Conservation (phyloP, 495 filamentous ascomycete genomes). For the Chaetomium fimeti region DNA sequence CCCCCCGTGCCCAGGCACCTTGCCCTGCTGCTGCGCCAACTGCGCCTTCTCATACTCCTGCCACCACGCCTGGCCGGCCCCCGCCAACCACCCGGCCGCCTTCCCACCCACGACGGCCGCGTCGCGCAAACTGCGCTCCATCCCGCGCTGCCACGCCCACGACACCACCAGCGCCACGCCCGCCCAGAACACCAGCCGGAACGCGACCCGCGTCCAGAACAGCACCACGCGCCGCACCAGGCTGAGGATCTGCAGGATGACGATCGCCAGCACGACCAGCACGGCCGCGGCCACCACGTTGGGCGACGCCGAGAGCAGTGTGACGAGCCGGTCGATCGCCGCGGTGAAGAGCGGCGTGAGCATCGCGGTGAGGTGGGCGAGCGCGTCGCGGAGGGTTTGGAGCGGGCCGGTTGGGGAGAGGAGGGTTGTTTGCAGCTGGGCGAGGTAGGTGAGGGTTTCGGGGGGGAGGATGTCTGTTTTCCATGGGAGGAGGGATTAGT, state of each 20-base stretch:
- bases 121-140: constrained; percentile 61
- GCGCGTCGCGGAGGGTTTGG: constrained; percentile 3
- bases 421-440: constrained; percentile 38
- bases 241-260: constrained; percentile 65
- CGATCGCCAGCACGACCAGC: constrained; percentile 51
- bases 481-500: too few species aligned
- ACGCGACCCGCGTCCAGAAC: constrained; percentile 65
- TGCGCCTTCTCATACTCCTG: constrained; percentile 52
- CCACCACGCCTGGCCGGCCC: constrained; percentile 56
- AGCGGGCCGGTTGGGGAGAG: constrained; percentile 22
- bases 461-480: constrained; percentile 8
- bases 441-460: neutral
- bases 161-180: constrained; percentile 48
- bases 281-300: constrained; percentile 61
- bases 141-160: constrained; percentile 62
- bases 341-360: constrained; percentile 44
- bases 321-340: constrained; percentile 46
- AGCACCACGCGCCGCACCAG: constrained; percentile 65
- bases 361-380: neutral
- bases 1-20: neutral
- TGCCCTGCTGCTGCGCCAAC: constrained; percentile 13
- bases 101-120: constrained; percentile 36
- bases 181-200: constrained; percentile 60
- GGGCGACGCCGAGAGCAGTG: constrained; percentile 44
- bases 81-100: constrained; percentile 49